These are phyloP conservation scores for Petrea volubilis DNA, from an alignment of 257 asterid species.

Conservation along the genomic window DNA sequence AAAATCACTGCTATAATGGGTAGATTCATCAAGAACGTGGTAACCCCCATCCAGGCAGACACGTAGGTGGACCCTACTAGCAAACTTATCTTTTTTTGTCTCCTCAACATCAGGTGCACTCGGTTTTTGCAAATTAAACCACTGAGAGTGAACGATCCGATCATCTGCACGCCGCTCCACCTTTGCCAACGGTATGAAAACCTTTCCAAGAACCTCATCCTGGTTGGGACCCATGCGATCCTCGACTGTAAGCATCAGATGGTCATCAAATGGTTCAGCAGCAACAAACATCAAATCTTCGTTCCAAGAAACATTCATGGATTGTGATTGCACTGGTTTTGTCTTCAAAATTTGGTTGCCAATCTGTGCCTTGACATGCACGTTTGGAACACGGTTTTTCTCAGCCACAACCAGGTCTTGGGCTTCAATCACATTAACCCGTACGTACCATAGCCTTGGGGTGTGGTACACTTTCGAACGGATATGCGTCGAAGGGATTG, in stretches of 20 bases:
- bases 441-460: slow-evolving; percentile 86
- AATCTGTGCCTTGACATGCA: slow-evolving; percentile 66
- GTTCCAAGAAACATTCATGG: slow-evolving; percentile 65
- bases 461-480: slow-evolving; percentile 90
- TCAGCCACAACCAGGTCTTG: slow-evolving; percentile 72
- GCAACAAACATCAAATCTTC: slow-evolving; percentile 92
- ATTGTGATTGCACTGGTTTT: slow-evolving; percentile 53
- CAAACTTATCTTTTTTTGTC: slow-evolving; percentile 61
- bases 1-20: slow-evolving; percentile 84
- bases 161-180: slow-evolving; percentile 74
- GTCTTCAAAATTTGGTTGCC: slow-evolving; percentile 80
- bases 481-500: slow-evolving; percentile 46
- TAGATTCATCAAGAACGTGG: slow-evolving; percentile 91
- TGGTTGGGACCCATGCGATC: slow-evolving; percentile 70
- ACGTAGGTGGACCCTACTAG: slow-evolving; percentile 78
- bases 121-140: slow-evolving; percentile 65
- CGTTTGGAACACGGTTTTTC: slow-evolving; percentile 55
- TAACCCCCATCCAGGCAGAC: slow-evolving; percentile 90
- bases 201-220: slow-evolving; percentile 68
- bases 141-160: slow-evolving; percentile 60
- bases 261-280: slow-evolving; percentile 92
- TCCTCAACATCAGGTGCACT: slow-evolving; percentile 53
- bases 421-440: slow-evolving; percentile 80
- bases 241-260: slow-evolving; percentile 66
- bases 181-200: slow-evolving; percentile 55